Evolutionary conservation across 192 early-diverging fungal species (phyloP), one percentile per base, ranked within the genome.

Genomic region (Podila verticillata): DNA sequence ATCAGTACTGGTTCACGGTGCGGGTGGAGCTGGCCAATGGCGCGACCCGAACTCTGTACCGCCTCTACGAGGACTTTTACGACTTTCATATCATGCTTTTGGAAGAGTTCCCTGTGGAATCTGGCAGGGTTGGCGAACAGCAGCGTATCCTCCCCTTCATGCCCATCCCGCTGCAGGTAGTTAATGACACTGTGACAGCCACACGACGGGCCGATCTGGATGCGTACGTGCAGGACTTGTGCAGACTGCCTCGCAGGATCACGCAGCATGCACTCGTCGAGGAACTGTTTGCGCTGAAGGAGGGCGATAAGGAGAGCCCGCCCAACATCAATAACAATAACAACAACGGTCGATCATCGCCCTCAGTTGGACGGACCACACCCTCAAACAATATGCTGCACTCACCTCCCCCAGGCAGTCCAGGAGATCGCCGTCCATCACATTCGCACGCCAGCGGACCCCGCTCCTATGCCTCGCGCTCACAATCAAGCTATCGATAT

Each of bases 1-100:
- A 89, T 72, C 87, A 87, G 22, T 93, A 90, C 75, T 87, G 92
- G 87, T 94, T 92, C 83, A 82, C 91, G 60, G 84, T 94, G 9
- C 83, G 83, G 64, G 88, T 88, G 22, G 72, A 85, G 30, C 80
- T 91, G 24, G 57, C 66, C 56, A 83, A 86, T 54, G 87, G 88
- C 35, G 74, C 84, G 7, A 85, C 86, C 59, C 86, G 93, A 64
- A 87, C 88, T 57, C 70, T 94, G 29, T 92, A 88, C 72, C 86
- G 93, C 61, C 77, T 91, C 19, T 94, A 94, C 75, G 93, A 94
- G 65, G 93, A 94, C 78, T 92, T 94, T 83, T 91, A 93, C 71
- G 86, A 88, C 72, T 92, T 92, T 74, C 93, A 93, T 72, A 92
- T 91, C 70, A 84, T 86, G 61, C 83, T 94, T 20, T 68, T 90